Base-by-base conservation (phyloP, 2,329 filamentous ascomycete species). In the Penicillium digitatum region DNA sequence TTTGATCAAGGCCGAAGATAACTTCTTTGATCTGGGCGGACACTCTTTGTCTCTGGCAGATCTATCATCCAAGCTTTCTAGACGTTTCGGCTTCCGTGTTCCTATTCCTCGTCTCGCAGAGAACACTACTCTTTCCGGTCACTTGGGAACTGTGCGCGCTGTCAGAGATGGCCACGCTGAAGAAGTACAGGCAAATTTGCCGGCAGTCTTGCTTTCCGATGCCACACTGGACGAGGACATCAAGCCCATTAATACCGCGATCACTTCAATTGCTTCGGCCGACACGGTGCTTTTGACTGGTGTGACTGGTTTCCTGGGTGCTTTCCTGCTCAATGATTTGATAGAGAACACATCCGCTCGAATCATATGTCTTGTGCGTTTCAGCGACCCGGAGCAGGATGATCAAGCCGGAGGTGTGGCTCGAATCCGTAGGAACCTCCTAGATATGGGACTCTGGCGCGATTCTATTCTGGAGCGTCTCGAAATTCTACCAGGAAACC, bases 11-110 rank as follows among this genome's bases (percentile, higher is more conserved):
- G 66, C 81, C 1, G 85, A 89, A 58, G 86, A 90, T 69, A 87
- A 86, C 69, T 93, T 93, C 72, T 93, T 92, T 68, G 89, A 92
- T 57, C 76, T 93, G 1, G 89, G 89, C 34, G 89, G 89, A 0
- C 89, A 93, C 71, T 91, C 88, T 0, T 75, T 93, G 50, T 84
- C 85, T 2, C 81, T 93, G n/a, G 89, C 89, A 0, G 87, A 90
- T 57, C 79, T 93, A 26, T 84, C 88, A n/a, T 85, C 84, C 26
- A 83, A 84, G 32, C 70, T 92, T 14, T 85, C 87, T 0, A 83
- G 83, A 55, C 81, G 81, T 0, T 90, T 90, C 64, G 88, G 87
- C 5, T 88, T 92, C 68, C 82, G 85, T 0, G 82, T 93, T 1
- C 86, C 88, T 2, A 79, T 92, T 18, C 82, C 81, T 48, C 85